These are phyloP conservation scores for Sechiopsis laciniata DNA, from an alignment of 306 rosid genomes.

Conservation along the genomic window DNA sequence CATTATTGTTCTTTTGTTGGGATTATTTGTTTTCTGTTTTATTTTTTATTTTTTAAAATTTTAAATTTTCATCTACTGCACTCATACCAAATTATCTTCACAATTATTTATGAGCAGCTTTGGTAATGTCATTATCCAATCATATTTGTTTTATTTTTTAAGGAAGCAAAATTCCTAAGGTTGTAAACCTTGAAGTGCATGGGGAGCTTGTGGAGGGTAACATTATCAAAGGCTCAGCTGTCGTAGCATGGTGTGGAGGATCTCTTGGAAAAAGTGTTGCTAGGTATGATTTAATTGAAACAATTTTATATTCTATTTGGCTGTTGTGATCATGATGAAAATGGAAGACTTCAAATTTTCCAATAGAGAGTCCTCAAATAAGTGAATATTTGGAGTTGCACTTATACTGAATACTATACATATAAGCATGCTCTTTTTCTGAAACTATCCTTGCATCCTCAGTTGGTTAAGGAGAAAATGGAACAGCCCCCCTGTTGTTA, in stretches of 20 bases:
- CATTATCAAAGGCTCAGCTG: conserved; percentile 61
- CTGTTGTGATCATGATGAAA: neutral
- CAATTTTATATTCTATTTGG: neutral
- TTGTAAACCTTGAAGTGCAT: conserved; percentile 64
- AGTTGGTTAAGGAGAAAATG: conserved; percentile 98
- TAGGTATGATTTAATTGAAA: conserved; percentile 53
- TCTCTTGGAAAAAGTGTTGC: conserved; percentile 92
- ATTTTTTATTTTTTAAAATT: too few relatives aligned
- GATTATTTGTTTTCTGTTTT: too few relatives aligned
- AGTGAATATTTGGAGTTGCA: neutral
- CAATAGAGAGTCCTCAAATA: neutral
- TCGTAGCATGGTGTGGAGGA: conserved; percentile 97
- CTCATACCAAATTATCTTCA: neutral
- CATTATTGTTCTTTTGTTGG: neutral
- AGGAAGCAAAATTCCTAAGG: conserved; percentile 89
- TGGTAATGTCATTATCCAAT: conserved; percentile 5
- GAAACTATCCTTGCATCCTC: conserved; percentile 27
- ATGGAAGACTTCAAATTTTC: neutral
- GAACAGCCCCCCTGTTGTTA: conserved; percentile 88
- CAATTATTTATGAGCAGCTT: neutral
- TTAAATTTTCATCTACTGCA: neutral
- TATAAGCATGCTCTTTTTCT: neutral
- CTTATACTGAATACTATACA: neutral
- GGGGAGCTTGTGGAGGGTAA: conserved; percentile 90
- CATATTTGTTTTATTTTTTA: conserved; percentile 15